Evolutionary conservation across 495 filamentous ascomycete genomes (phyloP).

Genomic region (Lineolata rhizophorae): DNA sequence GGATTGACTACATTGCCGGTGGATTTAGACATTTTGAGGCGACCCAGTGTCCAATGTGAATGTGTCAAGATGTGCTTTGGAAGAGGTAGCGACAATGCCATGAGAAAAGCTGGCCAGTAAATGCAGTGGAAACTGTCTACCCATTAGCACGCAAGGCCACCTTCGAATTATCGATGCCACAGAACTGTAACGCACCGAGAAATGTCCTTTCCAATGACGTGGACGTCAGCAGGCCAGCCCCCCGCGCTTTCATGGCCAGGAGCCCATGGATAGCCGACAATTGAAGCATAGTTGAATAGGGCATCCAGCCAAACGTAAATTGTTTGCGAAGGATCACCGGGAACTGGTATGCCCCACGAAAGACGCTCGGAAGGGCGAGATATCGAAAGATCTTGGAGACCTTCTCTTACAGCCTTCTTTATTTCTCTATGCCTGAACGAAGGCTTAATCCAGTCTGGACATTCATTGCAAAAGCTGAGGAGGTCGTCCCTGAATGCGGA

Average conservation of each 20-base stretch:
- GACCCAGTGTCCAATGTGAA: slow-evolving; percentile 83
- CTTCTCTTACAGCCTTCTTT: slow-evolving; percentile 38
- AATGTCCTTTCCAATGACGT: slow-evolving; percentile 93
- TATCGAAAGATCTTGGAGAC: slow-evolving; percentile 69
- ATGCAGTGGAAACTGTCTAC: slow-evolving; percentile 67
- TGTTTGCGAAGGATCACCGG: slow-evolving; percentile 63
- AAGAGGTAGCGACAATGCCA: slow-evolving; percentile 67
- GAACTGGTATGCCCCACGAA: slow-evolving; percentile 78
- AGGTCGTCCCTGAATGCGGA: slow-evolving; percentile 55
- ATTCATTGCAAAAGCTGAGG: slow-evolving; percentile 53
- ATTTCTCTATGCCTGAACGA: slow-evolving; percentile 42
- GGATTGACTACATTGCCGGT: slow-evolving; percentile 90
- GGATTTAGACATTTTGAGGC: slow-evolving; percentile 86
- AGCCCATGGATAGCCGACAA: slow-evolving; percentile 60
- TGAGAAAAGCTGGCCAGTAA: slow-evolving; percentile 92
- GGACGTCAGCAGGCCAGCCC: slow-evolving; percentile 80
- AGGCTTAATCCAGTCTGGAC: slow-evolving; percentile 51
- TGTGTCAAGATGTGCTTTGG: slow-evolving; percentile 71
- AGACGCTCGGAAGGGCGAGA: slow-evolving; percentile 63
- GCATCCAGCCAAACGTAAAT: slow-evolving; percentile 98
- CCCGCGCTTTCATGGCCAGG: slow-evolving; percentile 35
- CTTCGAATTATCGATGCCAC: not conserved
- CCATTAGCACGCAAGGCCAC: no score
- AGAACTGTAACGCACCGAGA: slow-evolving; percentile 29
- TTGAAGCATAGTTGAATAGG: slow-evolving; percentile 79